Evolutionary conservation across 306 rosid genomes (phyloP).

Genomic region (Carpinus viminea): DNA sequence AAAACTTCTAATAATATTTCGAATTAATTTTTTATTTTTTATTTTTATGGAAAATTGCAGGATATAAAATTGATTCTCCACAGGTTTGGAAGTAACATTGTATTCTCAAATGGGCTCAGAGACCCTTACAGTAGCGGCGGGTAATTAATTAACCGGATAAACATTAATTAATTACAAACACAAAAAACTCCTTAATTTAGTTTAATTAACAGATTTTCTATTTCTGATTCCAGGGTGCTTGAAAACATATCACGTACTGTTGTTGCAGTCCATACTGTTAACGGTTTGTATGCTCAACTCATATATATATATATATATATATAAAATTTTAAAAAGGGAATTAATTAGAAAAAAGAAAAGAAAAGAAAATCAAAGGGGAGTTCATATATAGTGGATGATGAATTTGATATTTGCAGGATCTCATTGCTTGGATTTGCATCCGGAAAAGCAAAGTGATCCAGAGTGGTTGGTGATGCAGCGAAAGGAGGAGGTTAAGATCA

Average conservation of each 20-base stretch:
- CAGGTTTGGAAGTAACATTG: constrained; percentile 61
- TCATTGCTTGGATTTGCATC: constrained; percentile 57
- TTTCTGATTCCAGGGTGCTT: constrained; percentile 42
- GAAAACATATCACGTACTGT: constrained; percentile 44
- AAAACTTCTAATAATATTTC: not conserved
- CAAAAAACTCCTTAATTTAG: not conserved
- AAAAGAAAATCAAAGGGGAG: constrained; percentile 28
- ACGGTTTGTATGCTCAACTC: constrained; percentile 28
- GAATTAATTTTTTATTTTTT: not conserved
- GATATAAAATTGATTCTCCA: constrained; percentile 48
- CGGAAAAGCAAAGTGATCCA: constrained; percentile 38
- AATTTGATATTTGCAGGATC: constrained; percentile 42
- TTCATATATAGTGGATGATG: not conserved
- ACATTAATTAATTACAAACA: not conserved
- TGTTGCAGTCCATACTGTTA: constrained; percentile 39
- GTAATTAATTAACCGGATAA: constrained; percentile 26
- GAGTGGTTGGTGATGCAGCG: constrained; percentile 49
- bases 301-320: too few species aligned
- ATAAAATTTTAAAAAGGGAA: not conserved
- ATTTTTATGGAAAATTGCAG: constrained; percentile 33
- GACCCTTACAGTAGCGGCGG: constrained; percentile 69
- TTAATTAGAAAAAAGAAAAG: not conserved
- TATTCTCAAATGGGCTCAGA: constrained; percentile 71
- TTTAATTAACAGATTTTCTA: constrained; percentile 3
- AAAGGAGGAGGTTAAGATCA: constrained; percentile 35